Conservation (phyloP, 2,329 filamentous ascomycete species). For the Sporothrix brasiliensis region DNA sequence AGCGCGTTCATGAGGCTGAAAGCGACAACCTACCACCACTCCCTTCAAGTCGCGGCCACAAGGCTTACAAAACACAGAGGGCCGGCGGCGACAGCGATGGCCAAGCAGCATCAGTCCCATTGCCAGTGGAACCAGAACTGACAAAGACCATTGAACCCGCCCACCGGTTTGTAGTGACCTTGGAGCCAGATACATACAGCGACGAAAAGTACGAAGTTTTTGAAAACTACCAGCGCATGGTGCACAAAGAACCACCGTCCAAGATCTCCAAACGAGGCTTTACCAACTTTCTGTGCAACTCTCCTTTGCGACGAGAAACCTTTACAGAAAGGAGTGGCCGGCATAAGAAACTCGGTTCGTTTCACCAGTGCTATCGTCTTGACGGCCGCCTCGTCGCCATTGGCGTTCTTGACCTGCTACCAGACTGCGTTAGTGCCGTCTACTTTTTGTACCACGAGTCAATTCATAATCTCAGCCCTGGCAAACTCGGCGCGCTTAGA, state of each 20-base stretch:
- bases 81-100: not conserved
- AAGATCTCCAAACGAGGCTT: conserved; percentile 67
- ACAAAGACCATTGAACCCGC: conserved; percentile 54
- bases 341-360: conserved; percentile 67
- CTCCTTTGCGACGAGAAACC: conserved; percentile 60
- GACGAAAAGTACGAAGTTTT: conserved; percentile 76
- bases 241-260: conserved; percentile 67
- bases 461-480: conserved; percentile 68
- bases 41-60: not conserved
- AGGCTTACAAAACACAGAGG: not conserved
- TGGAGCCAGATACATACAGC: conserved; percentile 71
- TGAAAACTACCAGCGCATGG: conserved; percentile 71
- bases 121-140: not conserved
- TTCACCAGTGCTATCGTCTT: conserved; percentile 79
- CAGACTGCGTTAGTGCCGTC: conserved; percentile 75
- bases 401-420: conserved; percentile 75
- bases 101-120: not conserved
- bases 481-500: conserved; percentile 73
- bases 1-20: conserved; percentile 72
- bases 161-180: conserved; percentile 67
- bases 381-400: conserved; percentile 76
- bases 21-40: conserved; percentile 48
- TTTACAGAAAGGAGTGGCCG: conserved; percentile 52
- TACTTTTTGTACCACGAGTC: conserved; percentile 83
- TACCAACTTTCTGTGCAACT: conserved; percentile 71